A percentile compares a stretch with the other conserved stretches of the same genome.
phyloP scores from a whole-genome alignment of 2,329 filamentous ascomycete species.

The Scedosporium apiospermum region DNA sequence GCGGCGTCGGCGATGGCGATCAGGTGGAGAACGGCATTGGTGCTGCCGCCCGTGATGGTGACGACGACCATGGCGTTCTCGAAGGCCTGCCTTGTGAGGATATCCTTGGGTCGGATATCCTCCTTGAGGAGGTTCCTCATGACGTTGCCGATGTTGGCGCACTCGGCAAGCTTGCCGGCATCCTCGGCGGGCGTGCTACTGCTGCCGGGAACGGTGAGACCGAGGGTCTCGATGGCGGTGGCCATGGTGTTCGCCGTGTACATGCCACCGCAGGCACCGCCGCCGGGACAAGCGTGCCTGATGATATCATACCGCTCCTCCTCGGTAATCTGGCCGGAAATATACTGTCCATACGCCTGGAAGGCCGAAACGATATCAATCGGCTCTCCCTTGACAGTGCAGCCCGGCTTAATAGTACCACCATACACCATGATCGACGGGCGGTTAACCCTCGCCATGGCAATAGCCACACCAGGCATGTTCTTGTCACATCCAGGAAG shows the following conservation, averaged over 20 bases:
- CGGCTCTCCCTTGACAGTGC: slow-evolving; percentile 62
- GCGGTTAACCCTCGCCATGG: slow-evolving; percentile 89
- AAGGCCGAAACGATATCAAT: slow-evolving; percentile 97
- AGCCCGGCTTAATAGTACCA: slow-evolving; percentile 86
- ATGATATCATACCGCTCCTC: slow-evolving; percentile 92
- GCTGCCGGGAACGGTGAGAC: slow-evolving; percentile 71
- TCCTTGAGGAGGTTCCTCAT: slow-evolving; percentile 67
- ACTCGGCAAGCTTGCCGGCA: slow-evolving; percentile 62
- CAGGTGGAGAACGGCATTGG: slow-evolving; percentile 76
- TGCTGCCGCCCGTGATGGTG: slow-evolving; percentile 75
- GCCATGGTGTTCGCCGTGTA: slow-evolving; percentile 85
- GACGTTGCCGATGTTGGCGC: slow-evolving; percentile 59
- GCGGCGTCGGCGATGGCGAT: slow-evolving; percentile 78
- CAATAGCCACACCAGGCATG: slow-evolving; percentile 89
- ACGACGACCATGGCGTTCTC: slow-evolving; percentile 80
- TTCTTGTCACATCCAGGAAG: slow-evolving; percentile 99
- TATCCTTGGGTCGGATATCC: slow-evolving; percentile 68
- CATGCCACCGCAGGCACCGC: slow-evolving; percentile 64
- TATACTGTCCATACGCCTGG: slow-evolving; percentile 93
- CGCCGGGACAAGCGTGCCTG: slow-evolving; percentile 63
- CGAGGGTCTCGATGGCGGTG: slow-evolving; percentile 74
- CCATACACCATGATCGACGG: slow-evolving; percentile 97
- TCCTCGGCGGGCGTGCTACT: slow-evolving; percentile 72
- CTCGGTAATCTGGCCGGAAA: slow-evolving; percentile 84
- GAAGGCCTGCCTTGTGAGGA: slow-evolving; percentile 71